Base-by-base conservation (phyloP, 116 monocot species). In the Iris pallida region DNA sequence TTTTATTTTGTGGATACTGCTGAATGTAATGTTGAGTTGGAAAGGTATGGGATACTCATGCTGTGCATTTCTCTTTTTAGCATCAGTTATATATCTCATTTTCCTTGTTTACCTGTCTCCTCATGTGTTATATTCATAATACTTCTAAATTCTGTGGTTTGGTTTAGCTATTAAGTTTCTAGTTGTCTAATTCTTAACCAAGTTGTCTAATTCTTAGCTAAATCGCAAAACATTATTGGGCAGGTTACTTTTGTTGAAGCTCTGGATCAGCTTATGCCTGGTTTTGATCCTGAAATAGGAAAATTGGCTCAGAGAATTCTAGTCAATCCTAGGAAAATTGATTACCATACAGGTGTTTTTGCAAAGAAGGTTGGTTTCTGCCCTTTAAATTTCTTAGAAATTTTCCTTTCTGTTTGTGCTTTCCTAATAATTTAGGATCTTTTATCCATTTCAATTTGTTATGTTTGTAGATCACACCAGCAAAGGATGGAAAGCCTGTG, bases 201-300 rank as follows among this genome's bases (percentile, higher is more conserved):
- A 51, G 1, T 51, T 51, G 49, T 13, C 7, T 51, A 51, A 42
- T 42, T 3, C 3, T 45, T 44, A 45, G 45, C 45, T 52, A 55
- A 54, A 8, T 6, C 54, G 67, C 8, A 53, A 55, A 30, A 30
- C 30, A 54, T 65, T 43, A 53, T 55, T 66, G 8, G 42, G 63
- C 86, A 96, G 96, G 96, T 97, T 58, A 92, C 92, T 48, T 97
- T 97, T 85, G 74, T 92, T 71, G 92, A 97, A 84, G 92, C 90
- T 68, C 72, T 97, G 45, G 97, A 97, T 87, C 97, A 97, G 75
- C 85, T 97, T n/a, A 97, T 97, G 89, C 97, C 97, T 85, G 97
- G 97, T 54, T 97, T 97, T 85, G 97, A 92, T 76, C 97, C 97
- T 73, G 97, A 97, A 64, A 92, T 97, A 73, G 92, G 92, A 67